Conservation (phyloP, 176 grass and related monocot genomes). For the Aegilops bicornis region DNA sequence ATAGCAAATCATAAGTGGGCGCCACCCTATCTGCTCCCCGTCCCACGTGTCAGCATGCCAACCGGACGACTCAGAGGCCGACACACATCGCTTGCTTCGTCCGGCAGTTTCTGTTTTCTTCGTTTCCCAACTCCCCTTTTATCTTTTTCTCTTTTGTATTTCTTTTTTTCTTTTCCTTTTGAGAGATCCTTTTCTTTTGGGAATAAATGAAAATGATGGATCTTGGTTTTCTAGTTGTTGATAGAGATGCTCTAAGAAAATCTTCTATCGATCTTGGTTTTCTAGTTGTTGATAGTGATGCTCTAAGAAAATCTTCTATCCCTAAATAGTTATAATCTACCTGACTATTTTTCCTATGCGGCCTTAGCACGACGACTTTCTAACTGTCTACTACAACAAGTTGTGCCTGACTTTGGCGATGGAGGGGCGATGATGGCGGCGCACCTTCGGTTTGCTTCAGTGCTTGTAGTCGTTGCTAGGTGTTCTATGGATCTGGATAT, state of each 20-base stretch:
- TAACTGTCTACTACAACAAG: no score
- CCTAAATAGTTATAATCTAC: no score
- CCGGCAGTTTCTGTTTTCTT: constrained; percentile 3
- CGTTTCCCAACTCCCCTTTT: not conserved
- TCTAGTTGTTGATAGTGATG: not conserved
- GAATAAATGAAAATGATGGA: not conserved
- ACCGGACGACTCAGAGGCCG: not conserved
- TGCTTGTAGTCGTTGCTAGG: no score
- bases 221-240: not conserved
- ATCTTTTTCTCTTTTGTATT: not conserved
- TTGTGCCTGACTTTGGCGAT: no score
- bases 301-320: no score
- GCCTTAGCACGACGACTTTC: no score
- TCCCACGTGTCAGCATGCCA: constrained; percentile 6
- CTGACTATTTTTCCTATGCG: no score
- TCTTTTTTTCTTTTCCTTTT: not conserved
- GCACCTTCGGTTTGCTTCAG: no score
- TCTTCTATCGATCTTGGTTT: not conserved
- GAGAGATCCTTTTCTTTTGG: not conserved
- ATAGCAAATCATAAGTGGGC: constrained; percentile 46
- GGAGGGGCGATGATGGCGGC: no score
- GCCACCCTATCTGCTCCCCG: constrained; percentile 28
- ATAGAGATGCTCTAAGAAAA: not conserved
- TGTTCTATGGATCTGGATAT: no score
- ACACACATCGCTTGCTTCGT: constrained; percentile 1